Evolutionary conservation across 2,329 filamentous ascomycete genomes (phyloP).

Genomic region (Arthrobotrys entomopaga): DNA sequence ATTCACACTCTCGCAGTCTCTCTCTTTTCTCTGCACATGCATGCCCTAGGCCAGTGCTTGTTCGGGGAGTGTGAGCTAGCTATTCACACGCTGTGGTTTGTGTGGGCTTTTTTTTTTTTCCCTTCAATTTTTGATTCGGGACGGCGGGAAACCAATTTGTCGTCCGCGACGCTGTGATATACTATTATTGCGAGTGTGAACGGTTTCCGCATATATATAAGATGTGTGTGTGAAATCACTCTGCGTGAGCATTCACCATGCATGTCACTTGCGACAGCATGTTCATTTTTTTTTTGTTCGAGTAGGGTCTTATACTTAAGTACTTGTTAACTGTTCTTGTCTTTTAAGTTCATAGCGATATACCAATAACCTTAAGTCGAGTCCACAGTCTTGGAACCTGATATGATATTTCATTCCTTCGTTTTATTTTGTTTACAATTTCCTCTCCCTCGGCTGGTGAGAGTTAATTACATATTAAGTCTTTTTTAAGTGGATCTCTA

Average conservation of each 20-base stretch:
- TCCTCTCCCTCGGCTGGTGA: slow-evolving; percentile 27
- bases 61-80: slow-evolving; percentile 7
- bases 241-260: slow-evolving; percentile 33
- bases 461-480: slow-evolving; percentile 13
- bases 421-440: slow-evolving; percentile 20
- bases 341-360: too few species aligned
- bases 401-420: slow-evolving; percentile 9
- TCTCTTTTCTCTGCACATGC: slow-evolving; percentile 20
- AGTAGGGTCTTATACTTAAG: not conserved
- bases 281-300: too few species aligned
- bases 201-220: slow-evolving; percentile 34
- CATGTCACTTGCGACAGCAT: slow-evolving; percentile 1
- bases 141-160: slow-evolving; percentile 32
- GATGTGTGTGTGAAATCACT: slow-evolving; percentile 41
- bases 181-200: slow-evolving; percentile 39
- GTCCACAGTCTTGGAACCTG: not conserved
- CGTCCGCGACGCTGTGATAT: slow-evolving; percentile 24
- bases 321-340: not conserved
- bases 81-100: not conserved
- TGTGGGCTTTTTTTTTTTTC: slow-evolving; percentile 7
- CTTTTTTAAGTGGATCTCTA: slow-evolving; percentile 16
- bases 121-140: slow-evolving; percentile 1
- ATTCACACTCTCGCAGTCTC: not conserved
- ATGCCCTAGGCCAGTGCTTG: slow-evolving; percentile 21
- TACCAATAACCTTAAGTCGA: too few species aligned